Evolutionary conservation across 2,329 filamentous ascomycete species (phyloP), one percentile per base, ranked within the genome.

Genomic region (Colletotrichum spaethianum): DNA sequence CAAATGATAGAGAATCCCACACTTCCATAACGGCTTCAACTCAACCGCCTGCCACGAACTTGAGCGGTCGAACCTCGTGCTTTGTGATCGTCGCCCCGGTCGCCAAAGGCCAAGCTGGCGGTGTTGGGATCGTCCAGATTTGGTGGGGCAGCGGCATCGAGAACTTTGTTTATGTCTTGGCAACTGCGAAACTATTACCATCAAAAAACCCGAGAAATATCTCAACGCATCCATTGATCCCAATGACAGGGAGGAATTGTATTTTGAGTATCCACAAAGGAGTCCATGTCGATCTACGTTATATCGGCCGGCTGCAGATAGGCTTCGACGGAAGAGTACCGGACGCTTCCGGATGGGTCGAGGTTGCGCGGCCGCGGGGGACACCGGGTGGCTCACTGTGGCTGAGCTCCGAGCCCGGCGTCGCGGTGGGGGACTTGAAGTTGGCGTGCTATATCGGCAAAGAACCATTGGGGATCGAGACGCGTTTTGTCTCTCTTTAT

Each of bases 301-400:
- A 36, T 36, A 36, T 36, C 33, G 26, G 26, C 59, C 26, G 40
- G 59, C 6, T 46, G 59, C 42, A 48, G 26, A 14, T 48, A 46
- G 48, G 59, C 38, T 48, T 6, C 18, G 31, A 8, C 12, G 20
- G 11, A 42, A 31, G 42, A n/a, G 11, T n/a, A 48, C 31, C 57
- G 40, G 40, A 1, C n/a, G 40, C 59, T 23, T 14, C 20, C 59
- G 26, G 28, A 61, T 33, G 59, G 16, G 31, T 23, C 40, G 40
- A 61, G 59, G 1, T 33, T 61, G 59, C 26, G 59, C 40, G 59
- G 59, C 38, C 33, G 40, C 23, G 28, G 28, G 40, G 40, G 42
- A 8, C 31, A 20, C 42, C 28, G 23, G 59, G 40, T 61, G 59
- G 59, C 59, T 36, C 42, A 20, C 42, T 20, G 42, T n/a, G 42